These are phyloP conservation scores for Zangia roseola DNA, from an alignment of 768 basidiomycete species.

Conservation along the genomic window DNA sequence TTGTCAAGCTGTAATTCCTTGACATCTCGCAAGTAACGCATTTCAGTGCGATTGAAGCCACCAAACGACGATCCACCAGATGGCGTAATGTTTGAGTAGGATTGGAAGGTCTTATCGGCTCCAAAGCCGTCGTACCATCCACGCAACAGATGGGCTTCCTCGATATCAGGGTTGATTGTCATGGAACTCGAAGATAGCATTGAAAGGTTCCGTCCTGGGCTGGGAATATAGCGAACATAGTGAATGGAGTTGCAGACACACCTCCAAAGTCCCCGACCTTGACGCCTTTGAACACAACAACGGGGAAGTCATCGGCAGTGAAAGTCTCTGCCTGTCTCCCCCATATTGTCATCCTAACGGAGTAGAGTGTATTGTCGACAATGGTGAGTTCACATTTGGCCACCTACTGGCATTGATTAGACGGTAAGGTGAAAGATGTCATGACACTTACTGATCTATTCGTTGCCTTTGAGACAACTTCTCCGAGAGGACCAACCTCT, in stretches of 20 bases:
- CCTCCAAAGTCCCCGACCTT: conserved; percentile 92
- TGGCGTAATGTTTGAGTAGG: conserved; percentile 52
- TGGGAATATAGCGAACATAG: conserved; percentile 8
- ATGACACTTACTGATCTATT: conserved; percentile 48
- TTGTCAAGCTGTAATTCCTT: conserved; percentile 79
- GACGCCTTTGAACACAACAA: conserved; percentile 92
- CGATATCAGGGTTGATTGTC: conserved; percentile 87
- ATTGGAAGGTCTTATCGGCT: conserved; percentile 59
- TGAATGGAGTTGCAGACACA: conserved; percentile 22
- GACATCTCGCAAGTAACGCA: conserved; percentile 72
- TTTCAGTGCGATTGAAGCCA: conserved; percentile 67
- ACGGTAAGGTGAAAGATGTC: background rate
- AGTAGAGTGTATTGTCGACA: conserved; percentile 78
- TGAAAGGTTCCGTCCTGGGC: conserved; percentile 75
- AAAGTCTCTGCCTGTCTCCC: conserved; percentile 91
- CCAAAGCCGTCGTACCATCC: conserved; percentile 92
- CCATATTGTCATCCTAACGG: conserved; percentile 89
- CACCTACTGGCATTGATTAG: conserved; percentile 45
- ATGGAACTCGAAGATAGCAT: conserved; percentile 80
- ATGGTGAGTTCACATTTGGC: conserved; percentile 87
- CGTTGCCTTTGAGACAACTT: conserved; percentile 75
- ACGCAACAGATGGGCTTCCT: conserved; percentile 79
- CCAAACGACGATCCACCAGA: conserved; percentile 38
- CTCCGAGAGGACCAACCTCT: conserved; percentile 67
- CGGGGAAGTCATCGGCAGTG: conserved; percentile 51